Conservation (phyloP, 805 yeast genomes). For the Yamadazyma phyllophila region DNA sequence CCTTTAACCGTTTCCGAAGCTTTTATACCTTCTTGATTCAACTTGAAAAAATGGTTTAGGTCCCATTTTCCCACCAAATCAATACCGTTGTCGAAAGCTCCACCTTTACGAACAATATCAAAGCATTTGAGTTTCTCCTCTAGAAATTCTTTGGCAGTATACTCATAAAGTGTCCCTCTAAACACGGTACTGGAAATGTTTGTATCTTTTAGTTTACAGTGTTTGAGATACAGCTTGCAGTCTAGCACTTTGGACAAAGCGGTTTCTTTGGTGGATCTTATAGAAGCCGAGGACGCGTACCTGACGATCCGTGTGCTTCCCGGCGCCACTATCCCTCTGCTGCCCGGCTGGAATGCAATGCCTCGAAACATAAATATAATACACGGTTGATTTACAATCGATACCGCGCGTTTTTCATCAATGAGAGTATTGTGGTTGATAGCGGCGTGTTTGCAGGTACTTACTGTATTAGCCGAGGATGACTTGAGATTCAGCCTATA, state of each 20-base stretch:
- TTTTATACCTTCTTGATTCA: conserved; percentile 10
- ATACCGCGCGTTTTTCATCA: background rate
- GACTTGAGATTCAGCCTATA: background rate
- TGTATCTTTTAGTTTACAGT: conserved; percentile 23
- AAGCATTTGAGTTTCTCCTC: conserved; percentile 35
- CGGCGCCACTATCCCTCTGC: background rate
- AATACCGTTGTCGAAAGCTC: conserved; percentile 55
- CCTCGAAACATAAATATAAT: background rate
- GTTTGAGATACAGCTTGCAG: conserved; percentile 21
- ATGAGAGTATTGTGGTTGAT: background rate
- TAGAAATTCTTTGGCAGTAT: conserved; percentile 40
- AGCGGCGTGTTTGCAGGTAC: background rate
- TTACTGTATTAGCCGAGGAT: background rate
- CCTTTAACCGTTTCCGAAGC: background rate
- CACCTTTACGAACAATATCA: conserved; percentile 47
- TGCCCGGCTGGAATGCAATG: background rate
- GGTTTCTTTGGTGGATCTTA: background rate
- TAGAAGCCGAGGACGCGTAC: conserved; percentile 3
- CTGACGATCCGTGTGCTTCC: background rate
- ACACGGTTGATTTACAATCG: background rate
- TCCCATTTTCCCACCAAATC: conserved; percentile 57
- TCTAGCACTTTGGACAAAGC: conserved; percentile 4
- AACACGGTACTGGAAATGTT: conserved; percentile 42
- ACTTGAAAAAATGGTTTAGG: conserved; percentile 22
- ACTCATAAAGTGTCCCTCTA: conserved; percentile 56